Percentiles rank a stretch among this genome's conserved stretches.
Evolutionary conservation across 2,329 filamentous ascomycete species (phyloP).

Genomic region (Whalleya microplaca): DNA sequence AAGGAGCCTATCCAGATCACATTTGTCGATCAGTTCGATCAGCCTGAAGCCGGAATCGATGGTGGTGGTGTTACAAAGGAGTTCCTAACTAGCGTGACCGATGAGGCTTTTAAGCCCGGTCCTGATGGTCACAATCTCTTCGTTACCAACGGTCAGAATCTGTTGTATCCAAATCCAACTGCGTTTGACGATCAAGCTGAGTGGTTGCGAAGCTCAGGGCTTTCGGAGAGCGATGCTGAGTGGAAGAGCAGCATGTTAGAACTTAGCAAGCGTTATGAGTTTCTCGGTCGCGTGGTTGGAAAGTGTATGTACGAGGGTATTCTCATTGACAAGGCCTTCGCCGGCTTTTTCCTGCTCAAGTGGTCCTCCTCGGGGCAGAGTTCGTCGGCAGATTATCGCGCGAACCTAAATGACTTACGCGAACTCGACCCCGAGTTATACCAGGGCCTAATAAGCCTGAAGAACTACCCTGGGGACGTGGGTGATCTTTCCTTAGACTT

Average conservation of each 20-base stretch:
- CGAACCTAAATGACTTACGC: conserved; percentile 91
- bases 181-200: conserved; percentile 72
- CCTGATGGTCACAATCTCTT: conserved; percentile 68
- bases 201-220: conserved; percentile 53
- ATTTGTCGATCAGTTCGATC: conserved; percentile 89
- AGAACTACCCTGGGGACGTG: conserved; percentile 83
- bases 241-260: conserved; percentile 62
- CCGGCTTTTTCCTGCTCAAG: conserved; percentile 93
- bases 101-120: conserved; percentile 70
- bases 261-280: conserved; percentile 79
- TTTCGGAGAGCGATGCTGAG: conserved; percentile 56
- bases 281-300: conserved; percentile 87
- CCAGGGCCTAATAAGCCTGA: conserved; percentile 79
- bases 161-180: conserved; percentile 86
- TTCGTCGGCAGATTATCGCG: conserved; percentile 68
- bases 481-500: conserved; percentile 84
- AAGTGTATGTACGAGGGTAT: conserved; percentile 99
- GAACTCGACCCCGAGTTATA: conserved; percentile 92
- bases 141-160: conserved; percentile 79
- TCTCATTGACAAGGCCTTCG: conserved; percentile 88
- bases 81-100: conserved; percentile 87
- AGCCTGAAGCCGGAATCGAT: conserved; percentile 90
- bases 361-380: conserved; percentile 78
- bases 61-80: conserved; percentile 97
- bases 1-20: conserved; percentile 97